Conservation (phyloP, 2,329 filamentous ascomycete species). For the Sclerotinia borealis region DNA sequence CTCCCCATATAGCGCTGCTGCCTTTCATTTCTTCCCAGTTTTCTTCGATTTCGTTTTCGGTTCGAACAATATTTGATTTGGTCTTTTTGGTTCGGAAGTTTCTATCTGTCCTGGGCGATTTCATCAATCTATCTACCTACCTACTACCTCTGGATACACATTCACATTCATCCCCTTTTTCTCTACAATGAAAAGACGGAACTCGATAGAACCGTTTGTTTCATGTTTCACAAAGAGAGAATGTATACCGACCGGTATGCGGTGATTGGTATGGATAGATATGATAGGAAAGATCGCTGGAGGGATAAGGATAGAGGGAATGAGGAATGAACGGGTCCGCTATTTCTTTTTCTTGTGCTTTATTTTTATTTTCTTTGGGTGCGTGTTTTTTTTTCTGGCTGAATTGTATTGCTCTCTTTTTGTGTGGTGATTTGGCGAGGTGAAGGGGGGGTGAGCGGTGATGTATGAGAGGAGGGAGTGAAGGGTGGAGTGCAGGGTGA, state of each 20-base stretch:
- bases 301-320: not conserved
- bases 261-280: not conserved
- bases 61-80: not conserved
- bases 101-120: not conserved
- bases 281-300: not conserved
- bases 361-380: not conserved
- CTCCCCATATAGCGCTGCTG: not conserved
- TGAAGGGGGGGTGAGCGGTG: no score
- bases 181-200: not conserved
- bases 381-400: not conserved
- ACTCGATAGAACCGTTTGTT: not conserved
- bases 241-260: not conserved
- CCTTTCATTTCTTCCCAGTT: not conserved
- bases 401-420: not conserved
- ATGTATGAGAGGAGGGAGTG: not conserved
- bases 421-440: not conserved
- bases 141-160: not conserved
- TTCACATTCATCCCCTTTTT: not conserved
- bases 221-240: no score
- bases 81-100: not conserved
- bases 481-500: not conserved
- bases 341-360: not conserved
- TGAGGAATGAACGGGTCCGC: not conserved
- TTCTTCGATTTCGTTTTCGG: not conserved
- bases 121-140: not conserved